Evolutionary conservation across 345 rosid species (phyloP).

Genomic region (Lagerstroemia speciosa): DNA sequence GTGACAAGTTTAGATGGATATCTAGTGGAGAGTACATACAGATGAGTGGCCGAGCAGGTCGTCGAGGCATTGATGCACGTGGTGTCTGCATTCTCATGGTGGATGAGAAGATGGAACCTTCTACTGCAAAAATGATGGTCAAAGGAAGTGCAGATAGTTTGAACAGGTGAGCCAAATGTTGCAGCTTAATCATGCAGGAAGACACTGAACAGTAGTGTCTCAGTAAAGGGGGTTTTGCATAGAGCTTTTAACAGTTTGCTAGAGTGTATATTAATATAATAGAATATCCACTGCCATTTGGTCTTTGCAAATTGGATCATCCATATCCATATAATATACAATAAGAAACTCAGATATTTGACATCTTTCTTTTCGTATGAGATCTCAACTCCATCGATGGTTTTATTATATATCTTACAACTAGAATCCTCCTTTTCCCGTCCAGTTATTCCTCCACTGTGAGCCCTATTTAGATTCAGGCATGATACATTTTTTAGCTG

Average conservation of each 20-base stretch:
- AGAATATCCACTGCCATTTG: neutral
- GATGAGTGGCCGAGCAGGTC: constrained; percentile 99
- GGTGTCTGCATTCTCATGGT: constrained; percentile 95
- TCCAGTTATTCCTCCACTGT: too few relatives aligned
- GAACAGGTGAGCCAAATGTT: constrained; percentile 44
- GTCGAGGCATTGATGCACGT: constrained; percentile 94
- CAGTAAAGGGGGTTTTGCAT: neutral
- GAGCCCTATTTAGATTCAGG: too few relatives aligned
- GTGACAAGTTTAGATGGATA: constrained; percentile 97
- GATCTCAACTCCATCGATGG: too few relatives aligned
- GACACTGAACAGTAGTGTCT: neutral
- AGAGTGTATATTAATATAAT: neutral
- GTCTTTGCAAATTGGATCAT: too few relatives aligned
- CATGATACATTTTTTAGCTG: too few relatives aligned
- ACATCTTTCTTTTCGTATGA: too few relatives aligned
- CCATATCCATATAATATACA: too few relatives aligned
- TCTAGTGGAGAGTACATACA: constrained; percentile 97
- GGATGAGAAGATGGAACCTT: constrained; percentile 93
- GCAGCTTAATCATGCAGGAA: neutral
- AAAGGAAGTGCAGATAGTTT: constrained; percentile 94
- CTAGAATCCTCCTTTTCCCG: too few relatives aligned
- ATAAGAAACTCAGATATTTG: too few relatives aligned
- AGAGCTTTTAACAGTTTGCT: neutral
- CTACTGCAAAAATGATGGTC: constrained; percentile 87
- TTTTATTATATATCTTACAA: too few relatives aligned